phyloP scores from a whole-genome alignment of 305 asterid genomes.

The Plantago lanceolata region DNA sequence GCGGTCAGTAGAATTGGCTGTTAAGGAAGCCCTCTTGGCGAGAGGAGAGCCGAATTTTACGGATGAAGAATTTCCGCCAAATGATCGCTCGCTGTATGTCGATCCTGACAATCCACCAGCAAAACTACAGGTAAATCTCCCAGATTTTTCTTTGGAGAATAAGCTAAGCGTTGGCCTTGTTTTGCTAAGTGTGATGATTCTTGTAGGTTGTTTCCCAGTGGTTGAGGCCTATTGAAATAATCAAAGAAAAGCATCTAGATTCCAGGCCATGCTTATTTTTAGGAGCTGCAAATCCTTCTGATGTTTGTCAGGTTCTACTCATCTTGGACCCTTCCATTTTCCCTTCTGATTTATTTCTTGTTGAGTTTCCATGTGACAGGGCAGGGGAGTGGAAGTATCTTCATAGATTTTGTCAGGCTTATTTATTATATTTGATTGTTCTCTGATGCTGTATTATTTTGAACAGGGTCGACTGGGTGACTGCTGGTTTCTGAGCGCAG shows the following conservation, averaged over 20 bases:
- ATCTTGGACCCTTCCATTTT: conserved; percentile 11
- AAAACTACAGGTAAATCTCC: conserved; percentile 62
- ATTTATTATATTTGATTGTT: conserved; percentile 11
- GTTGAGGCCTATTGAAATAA: conserved; percentile 93
- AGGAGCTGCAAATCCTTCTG: conserved; percentile 89
- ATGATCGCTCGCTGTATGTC: conserved; percentile 77
- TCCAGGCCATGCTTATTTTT: conserved; percentile 77
- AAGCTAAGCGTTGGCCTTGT: conserved; percentile 12
- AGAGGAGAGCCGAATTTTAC: conserved; percentile 89
- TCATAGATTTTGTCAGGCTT: conserved; percentile 1
- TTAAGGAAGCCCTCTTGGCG: conserved; percentile 89
- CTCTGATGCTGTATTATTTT: conserved; percentile 23
- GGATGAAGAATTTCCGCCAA: conserved; percentile 98
- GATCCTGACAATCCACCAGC: conserved; percentile 84
- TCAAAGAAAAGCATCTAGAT: conserved; percentile 70
- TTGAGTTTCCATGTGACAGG: too few relatives aligned
- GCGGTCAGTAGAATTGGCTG: conserved; percentile 96
- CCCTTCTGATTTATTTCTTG: not conserved
- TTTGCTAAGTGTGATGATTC: conserved; percentile 7
- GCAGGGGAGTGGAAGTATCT: not conserved
- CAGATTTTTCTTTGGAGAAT: conserved; percentile 8
- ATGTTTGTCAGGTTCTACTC: conserved; percentile 91
- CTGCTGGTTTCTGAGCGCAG: conserved; percentile 99
- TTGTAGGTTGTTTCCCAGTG: conserved; percentile 80
- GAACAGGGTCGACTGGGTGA: conserved; percentile 92